Evolutionary conservation across 1,284 basidiomycete species (phyloP).

Genomic region (Trametes versicolor): DNA sequence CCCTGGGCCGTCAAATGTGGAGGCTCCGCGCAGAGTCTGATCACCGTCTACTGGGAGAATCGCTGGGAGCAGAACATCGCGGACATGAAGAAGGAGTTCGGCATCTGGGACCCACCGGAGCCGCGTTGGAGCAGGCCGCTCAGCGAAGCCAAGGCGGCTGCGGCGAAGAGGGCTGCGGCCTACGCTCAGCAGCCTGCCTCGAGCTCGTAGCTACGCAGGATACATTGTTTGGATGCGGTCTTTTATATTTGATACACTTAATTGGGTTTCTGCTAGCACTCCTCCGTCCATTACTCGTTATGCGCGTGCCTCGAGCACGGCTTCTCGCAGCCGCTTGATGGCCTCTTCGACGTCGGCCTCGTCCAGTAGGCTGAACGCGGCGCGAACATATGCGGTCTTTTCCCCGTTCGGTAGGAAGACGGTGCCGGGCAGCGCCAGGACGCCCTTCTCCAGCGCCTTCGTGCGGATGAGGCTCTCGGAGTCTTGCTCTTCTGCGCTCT

Average conservation of each 20-base stretch:
- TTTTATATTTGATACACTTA: constrained; percentile 9
- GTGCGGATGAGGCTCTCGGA: constrained; percentile 80
- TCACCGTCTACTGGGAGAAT: constrained; percentile 96
- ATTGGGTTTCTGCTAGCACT: neutral
- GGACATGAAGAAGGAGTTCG: constrained; percentile 84
- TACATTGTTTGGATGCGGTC: neutral
- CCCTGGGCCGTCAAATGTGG: constrained; percentile 93
- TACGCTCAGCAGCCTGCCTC: constrained; percentile 14
- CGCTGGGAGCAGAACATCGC: constrained; percentile 88
- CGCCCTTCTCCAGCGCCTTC: constrained; percentile 83
- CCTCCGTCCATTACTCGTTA: constrained; percentile 3
- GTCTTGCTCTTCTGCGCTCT: constrained; percentile 65
- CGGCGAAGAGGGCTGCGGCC: constrained; percentile 36
- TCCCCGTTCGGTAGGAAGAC: constrained; percentile 80
- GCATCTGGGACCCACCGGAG: constrained; percentile 82
- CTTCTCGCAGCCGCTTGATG: constrained; percentile 71
- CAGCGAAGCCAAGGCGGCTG: constrained; percentile 61
- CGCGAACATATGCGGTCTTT: constrained; percentile 79
- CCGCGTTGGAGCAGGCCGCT: constrained; percentile 71
- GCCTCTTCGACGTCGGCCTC: constrained; percentile 83
- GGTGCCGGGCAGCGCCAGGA: constrained; percentile 90
- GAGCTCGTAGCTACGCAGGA: neutral
- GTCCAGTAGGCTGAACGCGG: constrained; percentile 80
- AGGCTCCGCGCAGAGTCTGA: constrained; percentile 76
- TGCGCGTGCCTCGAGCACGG: constrained; percentile 56